Percentiles rank a stretch among this genome's conserved stretches.
Evolutionary conservation across 1,284 basidiomycete genomes (phyloP).

Genomic region (Cutaneotrichosporon dermatis): DNA sequence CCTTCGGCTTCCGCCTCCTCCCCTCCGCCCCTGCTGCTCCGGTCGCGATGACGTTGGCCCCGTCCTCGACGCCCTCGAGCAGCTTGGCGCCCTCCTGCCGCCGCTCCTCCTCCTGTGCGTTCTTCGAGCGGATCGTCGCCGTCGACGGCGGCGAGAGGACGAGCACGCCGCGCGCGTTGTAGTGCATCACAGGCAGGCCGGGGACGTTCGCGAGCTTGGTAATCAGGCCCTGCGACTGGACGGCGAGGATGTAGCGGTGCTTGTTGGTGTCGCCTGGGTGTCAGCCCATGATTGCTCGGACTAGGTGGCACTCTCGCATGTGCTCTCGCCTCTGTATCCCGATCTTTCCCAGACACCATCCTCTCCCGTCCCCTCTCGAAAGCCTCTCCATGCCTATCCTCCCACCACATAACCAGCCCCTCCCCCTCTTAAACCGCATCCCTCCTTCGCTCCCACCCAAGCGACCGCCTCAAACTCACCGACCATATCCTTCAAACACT

Average conservation of each 20-base stretch:
- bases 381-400: too few species aligned
- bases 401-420: too few species aligned
- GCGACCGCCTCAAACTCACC: constrained; percentile 55
- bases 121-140: constrained; percentile 66
- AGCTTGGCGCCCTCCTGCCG: constrained; percentile 44
- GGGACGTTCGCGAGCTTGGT: constrained; percentile 63
- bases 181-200: constrained; percentile 78
- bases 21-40: constrained; percentile 51
- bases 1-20: constrained; percentile 70
- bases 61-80: constrained; percentile 38
- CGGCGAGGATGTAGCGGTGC: constrained; percentile 81
- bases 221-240: constrained; percentile 68
- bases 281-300: not conserved
- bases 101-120: constrained; percentile 51
- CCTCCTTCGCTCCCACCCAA: too few species aligned
- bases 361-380: too few species aligned
- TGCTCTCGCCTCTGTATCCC: too few species aligned
- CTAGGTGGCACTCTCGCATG: too few species aligned
- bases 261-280: constrained; percentile 73
- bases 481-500: constrained; percentile 77
- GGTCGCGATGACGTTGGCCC: constrained; percentile 51
- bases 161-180: constrained; percentile 80
- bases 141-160: constrained; percentile 81
- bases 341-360: too few species aligned
- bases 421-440: too few species aligned